These are phyloP conservation scores for Pezizomycotina sp. DNA, from an alignment of 2,329 filamentous ascomycete species.

Conservation along the genomic window DNA sequence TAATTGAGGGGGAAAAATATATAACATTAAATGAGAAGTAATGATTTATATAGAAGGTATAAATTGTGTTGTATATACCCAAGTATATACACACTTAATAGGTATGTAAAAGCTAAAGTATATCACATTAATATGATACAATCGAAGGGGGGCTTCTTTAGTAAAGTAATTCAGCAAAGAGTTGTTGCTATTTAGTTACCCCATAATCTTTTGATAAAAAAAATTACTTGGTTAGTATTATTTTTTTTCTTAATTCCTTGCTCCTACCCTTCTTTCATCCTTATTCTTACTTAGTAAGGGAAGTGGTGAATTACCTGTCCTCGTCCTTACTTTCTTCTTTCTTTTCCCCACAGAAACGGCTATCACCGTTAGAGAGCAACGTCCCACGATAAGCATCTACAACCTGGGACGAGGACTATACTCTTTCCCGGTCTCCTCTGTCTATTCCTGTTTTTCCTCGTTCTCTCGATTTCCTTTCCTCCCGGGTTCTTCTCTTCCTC, in stretches of 20 bases:
- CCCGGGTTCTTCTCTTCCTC: background rate
- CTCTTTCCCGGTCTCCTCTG: background rate
- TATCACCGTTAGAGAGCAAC: background rate
- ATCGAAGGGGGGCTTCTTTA: too few species aligned
- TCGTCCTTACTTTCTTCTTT: background rate
- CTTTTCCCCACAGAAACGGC: background rate
- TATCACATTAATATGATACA: too few species aligned
- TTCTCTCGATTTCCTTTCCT: background rate
- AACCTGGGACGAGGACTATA: background rate
- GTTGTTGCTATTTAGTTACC: too few species aligned
- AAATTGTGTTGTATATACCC: too few species aligned
- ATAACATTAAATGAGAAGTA: too few species aligned
- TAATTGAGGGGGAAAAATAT: too few species aligned
- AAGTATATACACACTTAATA: too few species aligned
- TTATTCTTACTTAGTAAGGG: slow-evolving; percentile 2
- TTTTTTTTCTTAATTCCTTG: background rate
- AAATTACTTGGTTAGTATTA: too few species aligned
- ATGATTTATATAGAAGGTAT: too few species aligned
- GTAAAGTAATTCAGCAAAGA: too few species aligned
- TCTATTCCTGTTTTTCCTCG: background rate
- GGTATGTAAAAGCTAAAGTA: too few species aligned
- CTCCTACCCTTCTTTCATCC: background rate
- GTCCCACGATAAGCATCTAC: background rate
- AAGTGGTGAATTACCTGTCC: background rate
- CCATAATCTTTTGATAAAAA: too few species aligned